A percentile compares a stretch with the other conserved stretches of the same genome.
Conservation (phyloP, 768 basidiomycete genomes). For the Auricularia cornea region DNA sequence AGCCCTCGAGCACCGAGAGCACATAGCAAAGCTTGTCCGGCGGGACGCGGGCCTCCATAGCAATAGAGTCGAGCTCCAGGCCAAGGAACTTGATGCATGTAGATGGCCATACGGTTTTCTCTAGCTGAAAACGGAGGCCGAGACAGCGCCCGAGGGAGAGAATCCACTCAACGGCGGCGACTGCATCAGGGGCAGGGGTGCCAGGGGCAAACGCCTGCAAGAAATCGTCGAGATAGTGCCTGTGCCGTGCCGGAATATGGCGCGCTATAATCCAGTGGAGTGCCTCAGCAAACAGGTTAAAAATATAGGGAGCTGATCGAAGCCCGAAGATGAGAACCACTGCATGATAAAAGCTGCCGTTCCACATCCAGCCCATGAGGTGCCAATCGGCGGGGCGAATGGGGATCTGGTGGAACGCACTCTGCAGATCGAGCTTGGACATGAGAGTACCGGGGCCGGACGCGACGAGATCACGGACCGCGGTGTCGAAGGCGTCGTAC, state of each 20-base stretch:
- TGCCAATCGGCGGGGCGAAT: neutral
- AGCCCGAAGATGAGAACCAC: neutral
- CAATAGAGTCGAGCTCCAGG: constrained; percentile 11
- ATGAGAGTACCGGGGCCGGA: constrained; percentile 23
- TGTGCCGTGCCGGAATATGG: neutral
- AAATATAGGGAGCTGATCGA: constrained; percentile 30
- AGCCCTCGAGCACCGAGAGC: constrained; percentile 13
- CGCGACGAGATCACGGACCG: neutral
- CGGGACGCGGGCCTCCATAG: constrained; percentile 28
- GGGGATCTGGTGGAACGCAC: constrained; percentile 1
- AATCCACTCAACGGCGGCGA: constrained; percentile 18
- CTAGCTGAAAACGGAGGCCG: constrained; percentile 22
- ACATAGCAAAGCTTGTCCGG: constrained; percentile 23
- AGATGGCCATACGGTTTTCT: constrained; percentile 18
- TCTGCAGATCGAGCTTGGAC: constrained; percentile 27
- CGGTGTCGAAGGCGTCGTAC: neutral
- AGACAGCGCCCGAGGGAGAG: constrained; percentile 20
- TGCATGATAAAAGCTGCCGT: neutral
- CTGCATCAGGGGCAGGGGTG: neutral
- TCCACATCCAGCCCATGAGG: neutral
- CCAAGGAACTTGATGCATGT: constrained; percentile 14
- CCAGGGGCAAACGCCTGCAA: constrained; percentile 2
- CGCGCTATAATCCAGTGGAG: constrained; percentile 34
- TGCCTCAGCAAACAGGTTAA: constrained; percentile 32
- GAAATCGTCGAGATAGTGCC: constrained; percentile 3